Conservation (phyloP, 306 rosid genomes). For the Dicorynia guianensis region DNA sequence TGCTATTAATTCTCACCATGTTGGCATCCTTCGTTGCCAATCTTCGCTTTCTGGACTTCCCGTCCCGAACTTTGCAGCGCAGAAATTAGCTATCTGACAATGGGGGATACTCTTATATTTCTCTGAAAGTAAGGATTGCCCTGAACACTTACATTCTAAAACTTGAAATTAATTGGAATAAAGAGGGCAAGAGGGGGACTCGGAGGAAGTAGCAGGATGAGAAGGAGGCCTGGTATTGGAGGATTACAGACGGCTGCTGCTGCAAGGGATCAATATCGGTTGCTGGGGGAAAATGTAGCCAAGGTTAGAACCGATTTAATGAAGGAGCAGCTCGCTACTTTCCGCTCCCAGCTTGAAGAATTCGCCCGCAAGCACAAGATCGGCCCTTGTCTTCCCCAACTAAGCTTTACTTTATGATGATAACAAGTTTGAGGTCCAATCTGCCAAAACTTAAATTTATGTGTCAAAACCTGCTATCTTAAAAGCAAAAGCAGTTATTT, state of each 20-base stretch:
- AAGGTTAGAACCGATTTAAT: constrained; percentile 88
- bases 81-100: too few species aligned
- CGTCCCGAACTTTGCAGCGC: too few species aligned
- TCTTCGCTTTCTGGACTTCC: too few species aligned
- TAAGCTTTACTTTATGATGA: background rate
- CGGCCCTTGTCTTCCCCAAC: background rate
- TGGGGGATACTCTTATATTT: background rate
- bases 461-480: background rate
- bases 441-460: background rate
- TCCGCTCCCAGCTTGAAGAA: constrained; percentile 93
- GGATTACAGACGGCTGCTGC: constrained; percentile 87
- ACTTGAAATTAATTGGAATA: background rate
- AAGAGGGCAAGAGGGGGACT: background rate
- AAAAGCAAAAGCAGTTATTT: background rate
- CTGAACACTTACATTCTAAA: background rate
- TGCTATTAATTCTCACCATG: too few species aligned
- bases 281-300: constrained; percentile 92
- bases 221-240: constrained; percentile 95
- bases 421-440: constrained; percentile 11
- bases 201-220: constrained; percentile 48
- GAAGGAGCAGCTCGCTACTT: constrained; percentile 94
- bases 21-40: too few species aligned
- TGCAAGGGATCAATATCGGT: constrained; percentile 88
- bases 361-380: constrained; percentile 98
- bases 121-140: background rate